phyloP scores from a whole-genome alignment of 768 basidiomycete species.

The Collybia mongolica region DNA sequence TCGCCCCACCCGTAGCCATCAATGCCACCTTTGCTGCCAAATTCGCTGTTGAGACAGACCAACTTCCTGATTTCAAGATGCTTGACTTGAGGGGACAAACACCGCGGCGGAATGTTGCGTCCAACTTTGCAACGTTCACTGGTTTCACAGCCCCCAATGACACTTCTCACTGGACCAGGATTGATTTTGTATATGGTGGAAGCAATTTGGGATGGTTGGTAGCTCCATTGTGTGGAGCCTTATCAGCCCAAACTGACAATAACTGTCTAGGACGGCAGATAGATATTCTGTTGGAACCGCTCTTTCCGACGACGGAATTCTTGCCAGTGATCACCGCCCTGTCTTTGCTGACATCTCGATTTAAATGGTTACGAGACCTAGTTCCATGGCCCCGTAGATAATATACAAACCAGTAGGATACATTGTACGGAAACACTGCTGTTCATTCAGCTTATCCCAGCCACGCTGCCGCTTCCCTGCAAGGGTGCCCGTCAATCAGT shows the following conservation, averaged over 20 bases:
- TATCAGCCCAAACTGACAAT: not conserved
- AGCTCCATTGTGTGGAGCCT: not conserved
- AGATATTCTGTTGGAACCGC: conserved; percentile 38
- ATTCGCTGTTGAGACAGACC: conserved; percentile 31
- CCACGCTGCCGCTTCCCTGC: too few species aligned
- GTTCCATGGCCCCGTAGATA: not conserved
- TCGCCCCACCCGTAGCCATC: conserved; percentile 34
- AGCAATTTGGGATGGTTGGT: conserved; percentile 44
- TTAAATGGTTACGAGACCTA: not conserved
- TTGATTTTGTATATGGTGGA: conserved; percentile 56
- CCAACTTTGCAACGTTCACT: conserved; percentile 51
- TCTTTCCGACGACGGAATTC: conserved; percentile 48
- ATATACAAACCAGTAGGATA: not conserved
- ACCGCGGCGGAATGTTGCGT: conserved; percentile 38
- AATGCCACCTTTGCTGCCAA: conserved; percentile 40
- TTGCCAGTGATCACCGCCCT: conserved; percentile 57
- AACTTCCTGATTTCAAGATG: conserved; percentile 37
- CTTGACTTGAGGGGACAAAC: conserved; percentile 41
- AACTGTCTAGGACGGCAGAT: conserved; percentile 29
- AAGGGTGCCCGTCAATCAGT: too few species aligned
- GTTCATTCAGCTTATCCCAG: too few species aligned
- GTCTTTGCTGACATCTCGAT: conserved; percentile 42
- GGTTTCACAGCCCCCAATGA: conserved; percentile 44
- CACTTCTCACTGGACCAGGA: conserved; percentile 34
- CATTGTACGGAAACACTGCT: too few species aligned